Base-by-base conservation (phyloP, 768 basidiomycete species). In the Tricholoma furcatifolium region DNA sequence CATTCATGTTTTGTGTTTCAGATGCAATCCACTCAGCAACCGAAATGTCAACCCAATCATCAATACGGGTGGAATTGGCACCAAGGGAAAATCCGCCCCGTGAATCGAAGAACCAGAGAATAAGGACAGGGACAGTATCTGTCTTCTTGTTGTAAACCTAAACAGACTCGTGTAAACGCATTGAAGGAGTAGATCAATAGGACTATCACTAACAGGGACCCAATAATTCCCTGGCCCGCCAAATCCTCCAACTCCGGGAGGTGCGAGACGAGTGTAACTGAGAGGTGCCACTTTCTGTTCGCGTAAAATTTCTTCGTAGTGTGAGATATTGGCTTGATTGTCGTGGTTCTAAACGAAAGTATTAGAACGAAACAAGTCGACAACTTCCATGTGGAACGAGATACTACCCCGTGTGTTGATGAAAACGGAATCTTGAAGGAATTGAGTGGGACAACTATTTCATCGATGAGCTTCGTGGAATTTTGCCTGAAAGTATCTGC, bases 91-190 rank as follows among this genome's bases (percentile, higher is more conserved):
- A 67, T 0, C 86, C 87, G 30, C 84, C 84, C 74, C 87, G 75
- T 2, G 88, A 89, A 67, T 90, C 88, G 58, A 91, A 91, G 69
- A 88, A 87, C 87, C 85, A 91, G 4, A 89, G 65, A 43, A 90
- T 65, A 9, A 88, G 70, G 3, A 67, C 70, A 3, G 87, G 87
- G 5, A 63, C 56, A 1, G 24, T n/a, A 64, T 85, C 81, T 74
- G 52, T 54, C 7, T 30, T 40, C 20, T 59, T 64, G 36, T 63
- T 63, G 56, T 78, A 81, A 12, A 78, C 60, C 75, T 77, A 43
- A 15, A 17, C 21, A 24, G 30, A 46, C 11, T 34, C 36, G 39
- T 32, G 41, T 14, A 15, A n/a, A 50, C 11, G 4, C 39, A 20
- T 4, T 34, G 23, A 14, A 48, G 15, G 6, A 43, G 15, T n/a